Base-by-base conservation (phyloP, 331 rosid species). In the Pyrus hybrid region DNA sequence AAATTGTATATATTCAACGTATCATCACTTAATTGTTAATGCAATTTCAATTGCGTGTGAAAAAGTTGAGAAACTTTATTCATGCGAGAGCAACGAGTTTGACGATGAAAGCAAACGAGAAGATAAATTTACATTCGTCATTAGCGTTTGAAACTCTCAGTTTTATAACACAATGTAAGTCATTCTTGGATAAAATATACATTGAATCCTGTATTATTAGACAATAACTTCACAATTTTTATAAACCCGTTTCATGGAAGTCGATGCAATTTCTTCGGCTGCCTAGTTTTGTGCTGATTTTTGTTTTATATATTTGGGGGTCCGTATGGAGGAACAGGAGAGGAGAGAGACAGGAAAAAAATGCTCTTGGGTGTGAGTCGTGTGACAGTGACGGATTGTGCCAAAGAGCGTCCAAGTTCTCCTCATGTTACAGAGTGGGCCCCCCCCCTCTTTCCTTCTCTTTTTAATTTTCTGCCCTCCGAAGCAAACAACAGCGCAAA, bases 371-470 rank as follows among this genome's bases (percentile, higher is more conserved):
- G 82, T 41, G 1, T 11, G 47, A 11, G 47, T 41, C 47, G 14
- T 56, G 83, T 80, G 96, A 90, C 81, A 76, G 60, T 76, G 98
- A 91, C 92, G 84, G 86, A 79, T 79, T 75, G 74, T 81, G 89
- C 91, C 28, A 72, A 83, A 90, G 86, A 63, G 97, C 88, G 99
- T 94, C 99, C 63, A 94, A 90, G 99, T 94, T 94, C 99, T 74
- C 96, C 86, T 90, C 97, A 94, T 90, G 93, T 94, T 84, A 62
- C 67, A 78, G 21, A 13, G 68, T 64, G 63, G 92, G 96, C 89
- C 20, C 90, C 80, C 41, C 26, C 61, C 57, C 53, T 5, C 56
- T 13, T 25, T 57, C 62, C 60, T 22, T 66, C 76, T 74, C 83
- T 85, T 78, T 81, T 53, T 69, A 3, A 29, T 45, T 9, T 61